Conservation (phyloP, 2,329 filamentous ascomycete genomes). For the Ophiostoma sp. region DNA sequence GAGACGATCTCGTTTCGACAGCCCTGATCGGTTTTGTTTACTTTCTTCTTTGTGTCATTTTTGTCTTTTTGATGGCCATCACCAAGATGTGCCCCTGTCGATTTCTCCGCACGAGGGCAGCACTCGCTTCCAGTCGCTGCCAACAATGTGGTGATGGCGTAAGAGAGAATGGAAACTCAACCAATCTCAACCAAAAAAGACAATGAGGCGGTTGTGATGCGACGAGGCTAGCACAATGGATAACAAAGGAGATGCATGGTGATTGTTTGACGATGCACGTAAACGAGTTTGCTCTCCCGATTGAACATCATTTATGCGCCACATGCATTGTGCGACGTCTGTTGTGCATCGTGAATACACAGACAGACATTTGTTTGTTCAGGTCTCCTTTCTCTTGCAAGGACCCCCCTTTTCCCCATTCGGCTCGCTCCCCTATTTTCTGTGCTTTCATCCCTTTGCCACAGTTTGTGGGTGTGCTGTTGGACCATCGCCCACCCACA, state of each 20-base stretch:
- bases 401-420: constrained; percentile 8
- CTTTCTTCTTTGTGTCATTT: not conserved
- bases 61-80: not conserved
- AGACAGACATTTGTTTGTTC: not conserved
- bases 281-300: not conserved
- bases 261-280: not conserved
- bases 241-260: too few relatives aligned
- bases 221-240: not conserved
- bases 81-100: constrained; percentile 1
- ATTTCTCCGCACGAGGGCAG: constrained; percentile 12
- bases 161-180: not conserved
- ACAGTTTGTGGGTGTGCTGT: not conserved
- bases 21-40: constrained; percentile 1
- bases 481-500: constrained; percentile 6
- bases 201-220: not conserved
- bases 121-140: constrained; percentile 9
- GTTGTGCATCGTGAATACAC: not conserved
- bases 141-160: not conserved
- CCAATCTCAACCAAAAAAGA: not conserved
- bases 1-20: constrained; percentile 2
- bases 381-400: not conserved
- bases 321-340: not conserved
- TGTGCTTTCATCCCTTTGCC: not conserved
- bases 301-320: not conserved
- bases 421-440: not conserved